Evolutionary conservation across 139 green algal species (phyloP).

Genomic region (Chlorella sorokiniana): DNA sequence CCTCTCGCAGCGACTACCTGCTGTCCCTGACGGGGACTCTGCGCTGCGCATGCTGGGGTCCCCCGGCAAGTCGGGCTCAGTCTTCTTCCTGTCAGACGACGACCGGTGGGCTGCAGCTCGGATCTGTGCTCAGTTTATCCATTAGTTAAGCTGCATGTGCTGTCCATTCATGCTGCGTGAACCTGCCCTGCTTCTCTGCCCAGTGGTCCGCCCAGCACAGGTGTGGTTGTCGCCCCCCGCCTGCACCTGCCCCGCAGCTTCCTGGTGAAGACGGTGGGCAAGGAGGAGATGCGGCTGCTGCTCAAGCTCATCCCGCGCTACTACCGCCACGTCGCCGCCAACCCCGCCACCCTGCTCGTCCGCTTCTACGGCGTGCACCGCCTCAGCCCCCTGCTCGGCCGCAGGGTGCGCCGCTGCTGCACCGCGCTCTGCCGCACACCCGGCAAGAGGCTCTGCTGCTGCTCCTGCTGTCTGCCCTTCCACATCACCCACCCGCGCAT

Average conservation of each 20-base stretch:
- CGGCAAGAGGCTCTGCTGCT: no score
- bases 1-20: constrained; percentile 42
- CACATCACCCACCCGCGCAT: no score
- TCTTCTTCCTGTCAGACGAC: constrained; percentile 89
- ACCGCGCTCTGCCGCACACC: no score
- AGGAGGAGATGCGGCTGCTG: constrained; percentile 73
- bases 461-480: no score
- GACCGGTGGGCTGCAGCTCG: constrained; percentile 40
- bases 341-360: constrained; percentile 72
- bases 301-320: constrained; percentile 72
- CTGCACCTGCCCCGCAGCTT: constrained; percentile 42
- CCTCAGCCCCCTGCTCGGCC: constrained; percentile 54
- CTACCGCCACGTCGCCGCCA: constrained; percentile 60
- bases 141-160: neutral
- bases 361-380: constrained; percentile 82
- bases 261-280: constrained; percentile 79
- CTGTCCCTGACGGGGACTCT: constrained; percentile 59
- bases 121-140: neutral
- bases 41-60: constrained; percentile 90
- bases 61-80: constrained; percentile 85
- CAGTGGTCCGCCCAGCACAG: neutral
- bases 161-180: neutral
- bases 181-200: neutral
- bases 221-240: neutral
- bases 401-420: constrained; percentile 37